Percentiles rank a stretch among this genome's conserved stretches.
Conservation (phyloP, 2,329 filamentous ascomycete species). For the Colletotrichum sp. region DNA sequence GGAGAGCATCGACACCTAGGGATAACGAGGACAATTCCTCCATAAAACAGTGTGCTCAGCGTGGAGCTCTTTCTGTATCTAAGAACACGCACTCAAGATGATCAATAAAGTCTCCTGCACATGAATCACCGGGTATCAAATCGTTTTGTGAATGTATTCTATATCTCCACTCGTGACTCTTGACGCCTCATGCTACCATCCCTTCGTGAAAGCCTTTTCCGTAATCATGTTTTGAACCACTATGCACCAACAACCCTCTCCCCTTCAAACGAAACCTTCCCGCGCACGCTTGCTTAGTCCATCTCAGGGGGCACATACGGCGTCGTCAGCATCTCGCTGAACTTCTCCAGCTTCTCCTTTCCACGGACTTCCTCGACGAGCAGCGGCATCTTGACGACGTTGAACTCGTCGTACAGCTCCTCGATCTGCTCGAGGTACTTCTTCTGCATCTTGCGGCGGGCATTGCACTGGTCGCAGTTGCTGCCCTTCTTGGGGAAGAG, state of each 20-base stretch:
- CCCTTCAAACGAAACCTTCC: neutral
- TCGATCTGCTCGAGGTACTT: slow-evolving; percentile 99
- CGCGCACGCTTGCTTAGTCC: slow-evolving; percentile 7
- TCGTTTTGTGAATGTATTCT: slow-evolving; percentile 21
- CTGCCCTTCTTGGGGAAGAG: slow-evolving; percentile 88
- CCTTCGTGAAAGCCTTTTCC: slow-evolving; percentile 9
- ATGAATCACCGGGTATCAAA: slow-evolving; percentile 20
- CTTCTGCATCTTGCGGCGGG: slow-evolving; percentile 96
- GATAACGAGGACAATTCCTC: neutral
- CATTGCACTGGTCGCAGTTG: slow-evolving; percentile 93
- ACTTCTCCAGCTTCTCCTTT: slow-evolving; percentile 91
- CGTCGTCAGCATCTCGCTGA: slow-evolving; percentile 82
- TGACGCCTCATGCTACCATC: slow-evolving; percentile 9
- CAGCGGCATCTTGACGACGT: slow-evolving; percentile 97
- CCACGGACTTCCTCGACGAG: slow-evolving; percentile 95
- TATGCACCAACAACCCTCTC: neutral
- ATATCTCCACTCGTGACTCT: slow-evolving; percentile 10
- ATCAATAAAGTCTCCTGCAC: slow-evolving; percentile 14
- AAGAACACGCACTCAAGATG: neutral
- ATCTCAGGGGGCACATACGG: slow-evolving; percentile 72
- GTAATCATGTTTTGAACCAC: neutral
- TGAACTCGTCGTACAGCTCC: slow-evolving; percentile 98
- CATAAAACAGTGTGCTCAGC: neutral
- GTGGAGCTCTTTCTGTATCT: neutral
- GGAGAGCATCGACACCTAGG: neutral